Evolutionary conservation across 2,329 filamentous ascomycete genomes (phyloP), one percentile per base, ranked within the genome.

Genomic region (Periconia digitata): DNA sequence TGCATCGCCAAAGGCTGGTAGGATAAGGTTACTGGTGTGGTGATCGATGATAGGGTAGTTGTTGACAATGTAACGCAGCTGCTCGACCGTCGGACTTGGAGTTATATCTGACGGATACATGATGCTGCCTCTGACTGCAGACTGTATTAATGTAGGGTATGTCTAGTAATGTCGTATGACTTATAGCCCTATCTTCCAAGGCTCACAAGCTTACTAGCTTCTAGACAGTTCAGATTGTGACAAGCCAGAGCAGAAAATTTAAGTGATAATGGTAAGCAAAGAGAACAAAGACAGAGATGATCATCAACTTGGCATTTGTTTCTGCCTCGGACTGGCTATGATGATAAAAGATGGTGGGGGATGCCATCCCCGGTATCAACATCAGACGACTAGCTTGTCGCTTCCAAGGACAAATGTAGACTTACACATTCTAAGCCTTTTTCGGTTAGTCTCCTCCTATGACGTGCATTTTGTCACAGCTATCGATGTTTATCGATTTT

Each of bases 11-110:
- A 76, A 69, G 17, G 75, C 71, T 6, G 74, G 73, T 32, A 79
- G 79, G 8, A 90, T 78, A 1, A 90, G 76, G 22, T 86, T 86
- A 55, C 89, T 86, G 2, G 84, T 85, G 63, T 90, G 86, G 58
- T 88, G 83, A 71, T 90, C 87, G 66, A 90, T 84, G 58, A 89
- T 82, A 3, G 86, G 86, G 18, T 60, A 70, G 48, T 63, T 63
- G 46, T 66, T 63, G 20, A 66, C 63, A 10, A 69, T 62, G 56
- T 69, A 54, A 40, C 60, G 62, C 22, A 70, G 48, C 29, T 68
- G 63, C 37, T 68, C 67, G 18, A 68, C 43, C 8, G 66, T 66
- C 23, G 61, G 61, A 24, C 53, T 58, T 8, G 55, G 50, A 18
- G 49, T 52, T 27, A 23, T 16, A 22, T 40, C 32, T 15, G 38